phyloP scores from a whole-genome alignment of 148 eudicot species.

The Beta vulgaris region DNA sequence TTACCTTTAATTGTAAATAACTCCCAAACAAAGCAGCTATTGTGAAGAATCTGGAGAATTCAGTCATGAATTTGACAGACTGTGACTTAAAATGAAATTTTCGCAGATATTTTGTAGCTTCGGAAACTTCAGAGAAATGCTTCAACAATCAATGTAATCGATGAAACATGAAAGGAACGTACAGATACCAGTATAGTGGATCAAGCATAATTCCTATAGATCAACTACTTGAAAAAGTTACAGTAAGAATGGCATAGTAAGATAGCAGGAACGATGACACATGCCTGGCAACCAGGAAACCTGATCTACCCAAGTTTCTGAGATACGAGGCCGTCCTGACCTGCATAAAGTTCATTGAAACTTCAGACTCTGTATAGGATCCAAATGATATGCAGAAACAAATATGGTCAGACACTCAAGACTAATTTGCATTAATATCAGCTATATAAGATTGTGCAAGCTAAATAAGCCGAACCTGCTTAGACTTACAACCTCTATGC shows the following conservation, averaged over 20 bases:
- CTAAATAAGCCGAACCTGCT: conserved; percentile 61
- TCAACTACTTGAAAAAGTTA: not conserved
- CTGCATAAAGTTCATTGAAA: conserved; percentile 38
- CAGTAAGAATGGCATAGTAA: not conserved
- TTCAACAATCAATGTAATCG: not conserved
- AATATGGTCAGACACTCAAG: no score
- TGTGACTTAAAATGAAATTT: not conserved
- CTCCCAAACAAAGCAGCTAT: not conserved
- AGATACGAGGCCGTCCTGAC: conserved; percentile 83
- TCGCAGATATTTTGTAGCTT: not conserved
- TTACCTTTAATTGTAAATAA: not conserved
- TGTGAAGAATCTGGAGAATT: not conserved
- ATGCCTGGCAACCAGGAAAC: conserved; percentile 87
- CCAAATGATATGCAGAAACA: no score
- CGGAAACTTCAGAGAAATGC: not conserved
- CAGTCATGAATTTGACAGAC: not conserved
- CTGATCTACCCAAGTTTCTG: conserved; percentile 86
- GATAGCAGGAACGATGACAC: conserved; percentile 20
- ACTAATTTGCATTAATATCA: not conserved
- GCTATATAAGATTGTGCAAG: not conserved
- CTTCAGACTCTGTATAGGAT: not conserved
- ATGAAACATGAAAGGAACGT: not conserved
- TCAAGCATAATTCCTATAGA: not conserved
- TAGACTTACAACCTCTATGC: conserved; percentile 85
- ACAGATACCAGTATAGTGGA: not conserved